A percentile compares a stretch with the other conserved stretches of the same genome.
phyloP scores from a whole-genome alignment of 1,284 basidiomycete genomes.

The Waitea zeae region DNA sequence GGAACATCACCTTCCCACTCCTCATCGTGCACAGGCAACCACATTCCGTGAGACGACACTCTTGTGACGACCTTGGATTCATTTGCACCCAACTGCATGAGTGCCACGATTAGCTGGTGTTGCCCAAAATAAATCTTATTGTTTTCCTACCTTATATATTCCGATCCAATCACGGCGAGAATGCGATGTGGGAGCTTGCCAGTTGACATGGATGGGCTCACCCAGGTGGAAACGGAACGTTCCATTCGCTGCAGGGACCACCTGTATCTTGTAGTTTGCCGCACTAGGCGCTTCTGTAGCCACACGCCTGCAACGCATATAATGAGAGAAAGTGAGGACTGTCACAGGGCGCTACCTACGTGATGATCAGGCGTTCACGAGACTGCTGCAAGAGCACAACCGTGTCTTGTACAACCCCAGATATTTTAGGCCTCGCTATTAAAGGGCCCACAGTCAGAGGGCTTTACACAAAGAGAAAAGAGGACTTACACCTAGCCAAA shows the following conservation, averaged over 20 bases:
- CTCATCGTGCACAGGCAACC: conserved; percentile 82
- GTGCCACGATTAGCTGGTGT: background rate
- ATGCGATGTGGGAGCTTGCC: conserved; percentile 79
- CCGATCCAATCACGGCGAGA: conserved; percentile 97
- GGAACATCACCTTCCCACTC: conserved; percentile 88
- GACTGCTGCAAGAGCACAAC: conserved; percentile 85
- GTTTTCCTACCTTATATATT: conserved; percentile 51
- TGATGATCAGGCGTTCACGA: conserved; percentile 76
- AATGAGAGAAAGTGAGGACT: too few species aligned
- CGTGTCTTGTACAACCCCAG: conserved; percentile 82
- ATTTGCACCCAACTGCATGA: conserved; percentile 65
- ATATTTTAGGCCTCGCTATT: conserved; percentile 40
- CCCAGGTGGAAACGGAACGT: conserved; percentile 77
- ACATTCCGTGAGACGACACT: conserved; percentile 79
- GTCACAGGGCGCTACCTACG: conserved; percentile 30
- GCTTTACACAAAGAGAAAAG: background rate
- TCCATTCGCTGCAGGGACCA: too few species aligned
- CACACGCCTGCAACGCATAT: too few species aligned
- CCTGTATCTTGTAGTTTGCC: too few species aligned
- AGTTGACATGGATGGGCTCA: conserved; percentile 74
- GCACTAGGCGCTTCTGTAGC: too few species aligned
- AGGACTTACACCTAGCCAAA: conserved; percentile 62
- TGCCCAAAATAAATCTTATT: background rate
- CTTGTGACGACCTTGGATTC: conserved; percentile 70
- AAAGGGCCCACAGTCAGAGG: background rate